Base-by-base conservation (phyloP, 1,284 basidiomycete genomes). In the Fomitopsis pinicola region DNA sequence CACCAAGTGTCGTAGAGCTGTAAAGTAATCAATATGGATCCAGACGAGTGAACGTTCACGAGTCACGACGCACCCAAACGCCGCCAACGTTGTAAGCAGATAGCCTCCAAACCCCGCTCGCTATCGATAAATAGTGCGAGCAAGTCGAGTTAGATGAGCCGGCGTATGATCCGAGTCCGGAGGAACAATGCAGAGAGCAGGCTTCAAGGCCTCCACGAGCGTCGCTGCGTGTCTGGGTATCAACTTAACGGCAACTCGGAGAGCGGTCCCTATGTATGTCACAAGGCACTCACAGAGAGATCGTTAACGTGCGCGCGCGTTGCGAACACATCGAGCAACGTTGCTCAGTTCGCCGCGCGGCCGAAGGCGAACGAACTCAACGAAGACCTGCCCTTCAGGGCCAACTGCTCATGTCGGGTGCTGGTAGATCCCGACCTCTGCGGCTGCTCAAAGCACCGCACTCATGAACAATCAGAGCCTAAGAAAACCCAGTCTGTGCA, bases 1-100 rank as follows among this genome's bases (percentile, higher is more conserved):
- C 97, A 71, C 98, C 95, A 63, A 40, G 91, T 85, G 77, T 98
- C 97, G 74, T 99, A 95, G 66, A 86, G 88, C 92, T 95, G 69
- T 2, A 63, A 22, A 30, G 19, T 6, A 33, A 36, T n/a, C 57
- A 30, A 57, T 57, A 30, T 59, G n/a, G n/a, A n/a, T n/a, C n/a
- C n/a, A n/a, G n/a, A n/a, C n/a, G n/a, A n/a, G 50, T 30, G 28
- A n/a, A 38, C 15, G 33, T 46, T 44, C 14, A 28, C 14, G 45
- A n/a, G n/a, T n/a, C 5, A 15, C 5, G 14, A 9, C 28, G 44
- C 15, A 55, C 33, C 2, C 3, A 7, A n/a, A 48, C 9, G 26
- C 30, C 40, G 70, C 70, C 44, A 57, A 75, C 73, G 58, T 73
- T 73, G 62, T 74, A 69, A 33, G 64, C 48, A 54, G 69, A 42